These are phyloP conservation scores for Chenopodium album DNA, from an alignment of 148 eudicot species.

Conservation along the genomic window DNA sequence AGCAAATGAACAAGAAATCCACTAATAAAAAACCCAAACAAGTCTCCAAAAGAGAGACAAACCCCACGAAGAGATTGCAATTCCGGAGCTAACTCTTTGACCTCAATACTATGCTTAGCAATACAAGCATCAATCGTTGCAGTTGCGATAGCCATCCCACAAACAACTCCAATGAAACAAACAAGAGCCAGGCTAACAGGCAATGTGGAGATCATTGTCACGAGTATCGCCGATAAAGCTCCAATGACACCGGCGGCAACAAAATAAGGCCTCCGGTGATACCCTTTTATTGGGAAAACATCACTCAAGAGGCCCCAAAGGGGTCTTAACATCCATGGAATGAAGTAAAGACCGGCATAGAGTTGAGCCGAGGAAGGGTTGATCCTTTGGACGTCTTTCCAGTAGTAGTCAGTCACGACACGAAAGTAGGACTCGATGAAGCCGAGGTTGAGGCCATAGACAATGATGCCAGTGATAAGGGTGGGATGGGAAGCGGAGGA, in stretches of 20 bases:
- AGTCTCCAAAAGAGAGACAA: conserved; percentile 51
- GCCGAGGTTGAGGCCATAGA: conserved; percentile 59
- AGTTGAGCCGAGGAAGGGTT: conserved; percentile 51
- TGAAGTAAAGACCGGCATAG: conserved; percentile 49
- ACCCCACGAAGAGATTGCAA: conserved; percentile 58
- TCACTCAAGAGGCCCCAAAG: conserved; percentile 66
- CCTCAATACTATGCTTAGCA: conserved; percentile 56
- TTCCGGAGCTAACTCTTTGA: conserved; percentile 51
- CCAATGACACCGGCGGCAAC: conserved; percentile 46
- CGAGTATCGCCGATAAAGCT: conserved; percentile 29
- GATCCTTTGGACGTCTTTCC: conserved; percentile 59
- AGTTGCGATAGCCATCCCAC: conserved; percentile 47
- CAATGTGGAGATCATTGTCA: conserved; percentile 31
- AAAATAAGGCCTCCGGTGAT: conserved; percentile 51
- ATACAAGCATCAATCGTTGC: conserved; percentile 63
- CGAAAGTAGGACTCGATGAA: conserved; percentile 47
- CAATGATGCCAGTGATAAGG: conserved; percentile 42
- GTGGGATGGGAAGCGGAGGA: conserved; percentile 33
- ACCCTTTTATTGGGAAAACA: conserved; percentile 52
- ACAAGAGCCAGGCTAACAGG: conserved; percentile 36
- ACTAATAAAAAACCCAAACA: conserved; percentile 49
- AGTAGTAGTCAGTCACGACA: conserved; percentile 60
- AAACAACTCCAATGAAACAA: conserved; percentile 42
- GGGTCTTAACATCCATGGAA: conserved; percentile 69
- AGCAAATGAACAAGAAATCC: conserved; percentile 59